These are phyloP conservation scores for Eutypa lata DNA, from an alignment of 2,329 filamentous ascomycete species.

Conservation along the genomic window DNA sequence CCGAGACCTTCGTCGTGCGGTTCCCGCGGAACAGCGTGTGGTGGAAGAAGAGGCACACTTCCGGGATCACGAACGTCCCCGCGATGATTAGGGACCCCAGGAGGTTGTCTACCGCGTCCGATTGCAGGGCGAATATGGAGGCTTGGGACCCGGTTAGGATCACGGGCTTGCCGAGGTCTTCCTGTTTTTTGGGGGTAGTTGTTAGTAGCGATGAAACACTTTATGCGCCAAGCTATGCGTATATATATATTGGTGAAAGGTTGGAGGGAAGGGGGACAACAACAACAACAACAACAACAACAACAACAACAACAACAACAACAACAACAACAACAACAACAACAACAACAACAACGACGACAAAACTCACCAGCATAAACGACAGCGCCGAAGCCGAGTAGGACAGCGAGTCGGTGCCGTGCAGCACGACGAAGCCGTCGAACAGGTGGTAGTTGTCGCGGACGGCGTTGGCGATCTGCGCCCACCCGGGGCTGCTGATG, in stretches of 20 bases:
- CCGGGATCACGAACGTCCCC: constrained; percentile 87
- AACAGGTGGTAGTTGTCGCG: constrained; percentile 83
- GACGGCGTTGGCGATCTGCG: constrained; percentile 76
- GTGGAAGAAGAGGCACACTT: constrained; percentile 92
- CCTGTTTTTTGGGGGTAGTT: constrained; percentile 1
- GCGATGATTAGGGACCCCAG: constrained; percentile 85
- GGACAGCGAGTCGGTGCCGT: constrained; percentile 85
- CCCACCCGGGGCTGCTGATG: constrained; percentile 83
- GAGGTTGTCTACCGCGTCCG: constrained; percentile 87
- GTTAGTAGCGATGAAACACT: neutral
- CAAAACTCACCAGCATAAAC: constrained; percentile 71
- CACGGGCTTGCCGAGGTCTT: constrained; percentile 83
- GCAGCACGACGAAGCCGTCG: constrained; percentile 86
- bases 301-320: neutral
- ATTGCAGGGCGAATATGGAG: constrained; percentile 86
- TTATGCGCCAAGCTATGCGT: neutral
- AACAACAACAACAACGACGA: neutral
- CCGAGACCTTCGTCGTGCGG: constrained; percentile 81
- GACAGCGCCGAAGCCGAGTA: constrained; percentile 88
- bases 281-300: no score
- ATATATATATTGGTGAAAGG: no score
- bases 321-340: neutral
- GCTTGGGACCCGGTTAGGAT: constrained; percentile 81
- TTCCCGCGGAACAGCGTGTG: constrained; percentile 88
- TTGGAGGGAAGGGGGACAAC: no score